These are phyloP conservation scores for Phytophthora macrochlamydospora DNA, from an alignment of 352 stramenopile species.

Conservation along the genomic window DNA sequence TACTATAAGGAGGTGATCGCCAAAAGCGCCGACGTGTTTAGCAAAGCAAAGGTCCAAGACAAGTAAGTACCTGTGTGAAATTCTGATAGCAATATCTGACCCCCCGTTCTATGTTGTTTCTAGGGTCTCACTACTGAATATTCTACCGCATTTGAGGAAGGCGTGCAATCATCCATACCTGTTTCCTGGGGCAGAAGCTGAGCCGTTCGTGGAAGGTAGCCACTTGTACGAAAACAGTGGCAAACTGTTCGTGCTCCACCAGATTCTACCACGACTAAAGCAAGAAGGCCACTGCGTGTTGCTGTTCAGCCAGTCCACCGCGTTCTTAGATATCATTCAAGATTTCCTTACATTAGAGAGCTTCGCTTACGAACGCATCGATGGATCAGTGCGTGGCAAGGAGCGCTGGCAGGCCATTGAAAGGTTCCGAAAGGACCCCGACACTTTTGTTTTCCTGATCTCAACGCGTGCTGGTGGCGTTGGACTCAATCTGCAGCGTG, in stretches of 20 bases:
- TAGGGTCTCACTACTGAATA: constrained; percentile 94
- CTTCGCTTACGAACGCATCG: constrained; percentile 80
- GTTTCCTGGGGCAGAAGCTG: constrained; percentile 81
- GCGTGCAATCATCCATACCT: constrained; percentile 92
- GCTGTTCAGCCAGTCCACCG: constrained; percentile 80
- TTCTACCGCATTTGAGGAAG: constrained; percentile 94
- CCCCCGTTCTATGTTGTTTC: constrained; percentile 2
- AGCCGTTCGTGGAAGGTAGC: constrained; percentile 73
- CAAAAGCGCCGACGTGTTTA: constrained; percentile 61
- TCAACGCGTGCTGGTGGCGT: constrained; percentile 76
- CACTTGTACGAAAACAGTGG: constrained; percentile 82
- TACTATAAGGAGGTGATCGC: constrained; percentile 84
- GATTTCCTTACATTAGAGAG: constrained; percentile 79
- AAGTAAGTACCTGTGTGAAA: constrained; percentile 21
- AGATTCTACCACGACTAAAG: constrained; percentile 79
- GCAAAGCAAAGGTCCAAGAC: constrained; percentile 31
- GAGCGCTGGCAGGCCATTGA: constrained; percentile 86
- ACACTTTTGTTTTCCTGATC: constrained; percentile 90
- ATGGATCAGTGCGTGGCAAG: constrained; percentile 76
- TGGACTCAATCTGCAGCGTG: constrained; percentile 76
- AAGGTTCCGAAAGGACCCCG: constrained; percentile 79
- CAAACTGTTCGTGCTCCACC: constrained; percentile 87
- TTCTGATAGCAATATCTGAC: constrained; percentile 9
- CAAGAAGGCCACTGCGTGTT: constrained; percentile 84
- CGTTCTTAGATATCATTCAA: constrained; percentile 82